phyloP scores from a whole-genome alignment of 2,329 filamentous ascomycete species.

The Pyrenophora teres region DNA sequence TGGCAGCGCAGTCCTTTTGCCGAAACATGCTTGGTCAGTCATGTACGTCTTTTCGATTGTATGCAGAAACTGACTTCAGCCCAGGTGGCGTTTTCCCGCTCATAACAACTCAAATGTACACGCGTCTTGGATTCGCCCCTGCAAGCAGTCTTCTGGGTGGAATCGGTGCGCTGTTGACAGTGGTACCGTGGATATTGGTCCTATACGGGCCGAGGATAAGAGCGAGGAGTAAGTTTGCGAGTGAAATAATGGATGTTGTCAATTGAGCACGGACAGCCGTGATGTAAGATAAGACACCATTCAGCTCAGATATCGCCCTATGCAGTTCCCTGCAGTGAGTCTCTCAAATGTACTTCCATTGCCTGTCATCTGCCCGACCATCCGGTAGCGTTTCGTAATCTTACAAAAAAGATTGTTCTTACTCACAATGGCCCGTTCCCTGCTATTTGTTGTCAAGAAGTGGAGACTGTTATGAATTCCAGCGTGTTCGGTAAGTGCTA shows the following conservation, averaged over 20 bases:
- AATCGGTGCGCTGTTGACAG: conserved; percentile 67
- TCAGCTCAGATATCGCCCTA: neutral
- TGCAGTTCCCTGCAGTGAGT: too few species aligned
- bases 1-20: conserved; percentile 85
- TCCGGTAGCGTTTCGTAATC: too few species aligned
- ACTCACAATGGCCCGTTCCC: too few species aligned
- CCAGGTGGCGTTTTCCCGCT: conserved; percentile 75
- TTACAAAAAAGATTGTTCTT: too few species aligned
- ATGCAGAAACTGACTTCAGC: conserved; percentile 2
- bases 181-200: conserved; percentile 86
- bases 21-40: conserved; percentile 72
- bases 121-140: conserved; percentile 68
- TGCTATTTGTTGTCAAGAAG: too few species aligned
- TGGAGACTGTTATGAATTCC: too few species aligned
- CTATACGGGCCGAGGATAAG: conserved; percentile 79
- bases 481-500: too few species aligned
- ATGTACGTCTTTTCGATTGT: neutral
- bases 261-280: neutral
- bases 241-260: conserved; percentile 39
- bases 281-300: neutral
- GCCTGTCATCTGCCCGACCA: too few species aligned
- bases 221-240: conserved; percentile 74
- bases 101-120: conserved; percentile 74
- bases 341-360: too few species aligned
- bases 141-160: conserved; percentile 78